Evolutionary conservation across 306 rosid genomes (phyloP).

Genomic region (Lotus japonicus): DNA sequence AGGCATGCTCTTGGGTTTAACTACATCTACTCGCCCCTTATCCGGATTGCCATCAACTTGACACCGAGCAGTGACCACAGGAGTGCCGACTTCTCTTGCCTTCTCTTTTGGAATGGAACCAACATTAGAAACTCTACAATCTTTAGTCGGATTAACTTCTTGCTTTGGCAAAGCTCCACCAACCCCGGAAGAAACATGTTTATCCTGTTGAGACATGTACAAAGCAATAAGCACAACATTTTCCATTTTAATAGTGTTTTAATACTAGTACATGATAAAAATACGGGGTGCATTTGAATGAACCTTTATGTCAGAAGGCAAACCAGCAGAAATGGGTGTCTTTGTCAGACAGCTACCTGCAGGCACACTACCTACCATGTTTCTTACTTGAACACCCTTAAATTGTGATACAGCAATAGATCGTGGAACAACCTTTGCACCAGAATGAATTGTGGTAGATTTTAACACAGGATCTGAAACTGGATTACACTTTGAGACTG

Average conservation of each 20-base stretch:
- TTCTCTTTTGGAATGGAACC: conserved; percentile 16
- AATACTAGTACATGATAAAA: not conserved
- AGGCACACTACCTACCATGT: conserved; percentile 37
- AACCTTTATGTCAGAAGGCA: conserved; percentile 31
- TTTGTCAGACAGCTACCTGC: conserved; percentile 31
- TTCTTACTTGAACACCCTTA: conserved; percentile 53
- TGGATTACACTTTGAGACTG: conserved; percentile 31
- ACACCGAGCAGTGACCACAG: not conserved
- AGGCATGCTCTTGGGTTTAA: not conserved
- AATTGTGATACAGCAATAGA: conserved; percentile 45
- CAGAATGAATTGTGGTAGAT: conserved; percentile 58
- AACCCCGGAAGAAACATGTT: conserved; percentile 19
- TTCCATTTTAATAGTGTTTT: conserved; percentile 24
- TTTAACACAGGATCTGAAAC: conserved; percentile 35
- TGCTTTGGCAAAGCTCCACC: conserved; percentile 24
- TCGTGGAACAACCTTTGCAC: conserved; percentile 55
- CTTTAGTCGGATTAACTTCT: conserved; percentile 35
- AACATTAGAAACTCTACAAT: not conserved
- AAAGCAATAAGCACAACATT: conserved; percentile 5
- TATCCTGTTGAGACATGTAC: conserved; percentile 24
- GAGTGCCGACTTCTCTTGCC: conserved; percentile 15
- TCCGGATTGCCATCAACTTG: not conserved
- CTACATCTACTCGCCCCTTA: conserved; percentile 9
- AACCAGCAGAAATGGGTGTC: conserved; percentile 22
- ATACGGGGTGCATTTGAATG: conserved; percentile 24